Evolutionary conservation across 2,329 filamentous ascomycete species (phyloP).

Genomic region (Rutstroemia sydowiana): DNA sequence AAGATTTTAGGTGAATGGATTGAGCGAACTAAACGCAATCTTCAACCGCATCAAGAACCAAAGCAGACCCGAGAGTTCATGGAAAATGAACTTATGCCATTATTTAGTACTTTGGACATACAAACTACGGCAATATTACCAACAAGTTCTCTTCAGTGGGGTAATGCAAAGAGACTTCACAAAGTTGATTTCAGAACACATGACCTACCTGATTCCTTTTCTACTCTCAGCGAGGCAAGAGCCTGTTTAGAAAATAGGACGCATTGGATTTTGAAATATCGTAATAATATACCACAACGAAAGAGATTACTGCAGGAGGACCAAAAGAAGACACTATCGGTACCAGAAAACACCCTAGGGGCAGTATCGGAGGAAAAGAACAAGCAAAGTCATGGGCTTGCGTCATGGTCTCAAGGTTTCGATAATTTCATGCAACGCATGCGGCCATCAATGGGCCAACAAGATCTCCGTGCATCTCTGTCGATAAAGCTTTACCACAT

Average conservation of each 20-base stretch:
- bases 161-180: background rate
- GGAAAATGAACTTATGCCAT: background rate
- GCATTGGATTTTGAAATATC: background rate
- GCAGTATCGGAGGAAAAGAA: background rate
- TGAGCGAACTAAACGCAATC: background rate
- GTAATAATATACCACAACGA: background rate
- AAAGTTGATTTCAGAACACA: background rate
- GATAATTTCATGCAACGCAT: background rate
- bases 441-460: background rate
- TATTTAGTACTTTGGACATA: slow-evolving; percentile 1
- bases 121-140: background rate
- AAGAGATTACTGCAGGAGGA: background rate
- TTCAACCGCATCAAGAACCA: background rate
- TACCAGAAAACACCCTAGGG: background rate
- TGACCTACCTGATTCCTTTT: background rate
- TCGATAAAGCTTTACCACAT: background rate
- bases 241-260: background rate
- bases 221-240: slow-evolving; percentile 3
- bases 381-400: background rate
- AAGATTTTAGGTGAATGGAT: slow-evolving; percentile 9
- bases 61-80: background rate
- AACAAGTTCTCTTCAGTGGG: background rate
- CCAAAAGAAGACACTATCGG: background rate
- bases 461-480: background rate
- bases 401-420: slow-evolving; percentile 1